Evolutionary conservation across 805 yeast species (phyloP), one percentile per base, ranked within the genome.

Genomic region (Nakazawaea peltata): DNA sequence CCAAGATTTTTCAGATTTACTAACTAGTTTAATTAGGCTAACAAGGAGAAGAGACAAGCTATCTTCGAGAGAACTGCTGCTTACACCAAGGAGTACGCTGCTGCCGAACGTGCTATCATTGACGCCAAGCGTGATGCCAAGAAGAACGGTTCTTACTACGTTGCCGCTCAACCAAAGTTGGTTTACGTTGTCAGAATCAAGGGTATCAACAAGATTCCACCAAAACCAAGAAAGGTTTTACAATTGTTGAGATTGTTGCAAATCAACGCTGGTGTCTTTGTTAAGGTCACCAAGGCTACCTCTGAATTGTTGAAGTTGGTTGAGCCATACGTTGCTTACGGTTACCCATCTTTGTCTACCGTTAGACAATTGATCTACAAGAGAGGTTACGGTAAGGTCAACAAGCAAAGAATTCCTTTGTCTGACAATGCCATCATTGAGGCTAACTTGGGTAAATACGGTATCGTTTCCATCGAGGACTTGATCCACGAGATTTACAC

Each of bases 161-260:
- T 86, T 57, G 86, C 79, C 61, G 96, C 94, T 67, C 90, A 88
- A 78, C 77, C 80, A 61, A 87, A 85, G 71, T 81, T 88, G 61
- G 94, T 85, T 51, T 86, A 88, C 67, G 94, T 88, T 61, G 78
- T 88, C 68, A 86, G 97, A 82, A 88, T 88, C 81, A 88, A 88
- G 90, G 97, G 97, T 88, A 85, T 88, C 69, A 83, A 75, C 88
- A 88, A 87, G 82, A 86, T 88, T 58, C 84, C 96, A 63, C 96
- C 97, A 62, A 88, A 88, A 82, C 95, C 96, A 79, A 87, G 96
- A 84, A 88, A 88, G 84, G 95, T 88, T 59, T 69, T 86, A 67
- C 95, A 82, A 72, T 78, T 87, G 65, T 75, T 85, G 68, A 81
- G 95, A 77, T 79, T 86, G 69, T 75, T 79, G 64, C 94, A 84